Evolutionary conservation across 2,329 filamentous ascomycete genomes (phyloP), one percentile per base, ranked within the genome.

Genomic region (Dothistroma septosporum): DNA sequence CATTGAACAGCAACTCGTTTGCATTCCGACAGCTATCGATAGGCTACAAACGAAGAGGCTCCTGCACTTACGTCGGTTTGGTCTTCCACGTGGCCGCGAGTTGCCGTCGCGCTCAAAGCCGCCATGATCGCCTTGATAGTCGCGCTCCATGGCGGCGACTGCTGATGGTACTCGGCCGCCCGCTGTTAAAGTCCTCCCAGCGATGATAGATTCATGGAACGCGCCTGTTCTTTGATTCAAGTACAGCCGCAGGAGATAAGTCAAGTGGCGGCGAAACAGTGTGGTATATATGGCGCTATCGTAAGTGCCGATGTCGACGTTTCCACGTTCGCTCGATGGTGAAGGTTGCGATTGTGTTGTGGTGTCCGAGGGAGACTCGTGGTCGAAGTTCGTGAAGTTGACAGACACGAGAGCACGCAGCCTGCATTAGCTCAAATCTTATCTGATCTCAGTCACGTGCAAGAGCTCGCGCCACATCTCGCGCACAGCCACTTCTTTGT

Each of bases 71-170:
- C 65, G 65, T 64, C 65, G 59, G 47, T 61, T 69, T 2, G 67
- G 66, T 52, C 68, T 63, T n/a, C 68, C 66, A 48, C 66, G 65
- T 12, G 62, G 62, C 24, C 66, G 37, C 4, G 60, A 46, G 44
- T 66, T 12, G 1, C 50, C 50, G 24, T 53, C 50, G 31, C 50
- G 63, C 32, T 70, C 68, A 54, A 64, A 68, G 55, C 65, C 68
- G 66, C 68, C 68, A 68, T 69, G 66, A 44, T 66, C 62, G 31
- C 50, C 50, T 47, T 63, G 62, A 55, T 52, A 62, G 44, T 68
- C 65, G 60, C 67, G 63, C 58, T 70, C 69, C 69, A 70, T 70
- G 62, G 61, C 64, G 65, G 62, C 66, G 54, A 57, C 32, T 47
- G 24, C 35, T 48, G 48, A n/a, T 53, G 12, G 3, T 24, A 31